A percentile compares a stretch with the other conserved stretches of the same genome.
phyloP scores from a whole-genome alignment of 306 rosid species.

The Castanospermum australe region DNA sequence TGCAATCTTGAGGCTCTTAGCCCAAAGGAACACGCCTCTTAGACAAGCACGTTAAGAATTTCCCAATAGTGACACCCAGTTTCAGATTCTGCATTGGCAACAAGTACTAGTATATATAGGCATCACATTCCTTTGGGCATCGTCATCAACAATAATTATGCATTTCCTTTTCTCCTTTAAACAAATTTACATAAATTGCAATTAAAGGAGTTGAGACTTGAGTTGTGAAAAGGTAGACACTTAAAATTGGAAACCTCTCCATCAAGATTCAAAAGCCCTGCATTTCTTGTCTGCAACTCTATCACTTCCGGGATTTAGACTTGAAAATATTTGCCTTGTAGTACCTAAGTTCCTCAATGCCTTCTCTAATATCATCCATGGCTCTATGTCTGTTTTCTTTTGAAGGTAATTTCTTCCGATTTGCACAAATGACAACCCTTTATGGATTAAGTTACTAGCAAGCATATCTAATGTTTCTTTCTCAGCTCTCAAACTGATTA shows the following conservation, averaged over 20 bases:
- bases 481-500: not conserved
- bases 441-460: not conserved
- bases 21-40: no score
- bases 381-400: constrained; percentile 86
- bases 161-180: not conserved
- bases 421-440: constrained; percentile 46
- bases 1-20: no score
- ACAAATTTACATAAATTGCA: not conserved
- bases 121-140: not conserved
- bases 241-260: constrained; percentile 5
- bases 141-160: not conserved
- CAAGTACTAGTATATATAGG: not conserved
- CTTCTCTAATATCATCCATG: constrained; percentile 94
- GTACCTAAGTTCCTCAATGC: constrained; percentile 78
- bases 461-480: not conserved
- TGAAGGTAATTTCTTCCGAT: constrained; percentile 60
- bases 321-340: constrained; percentile 81
- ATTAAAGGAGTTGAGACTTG: not conserved
- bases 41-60: no score
- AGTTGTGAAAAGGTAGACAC: not conserved
- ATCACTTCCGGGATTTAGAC: constrained; percentile 55
- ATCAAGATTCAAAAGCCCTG: constrained; percentile 16
- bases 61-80: not conserved
- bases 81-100: not conserved
- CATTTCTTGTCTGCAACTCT: constrained; percentile 1